Base-by-base conservation (phyloP, 169 alveolate genomes). In the Plasmodium vivax region DNA sequence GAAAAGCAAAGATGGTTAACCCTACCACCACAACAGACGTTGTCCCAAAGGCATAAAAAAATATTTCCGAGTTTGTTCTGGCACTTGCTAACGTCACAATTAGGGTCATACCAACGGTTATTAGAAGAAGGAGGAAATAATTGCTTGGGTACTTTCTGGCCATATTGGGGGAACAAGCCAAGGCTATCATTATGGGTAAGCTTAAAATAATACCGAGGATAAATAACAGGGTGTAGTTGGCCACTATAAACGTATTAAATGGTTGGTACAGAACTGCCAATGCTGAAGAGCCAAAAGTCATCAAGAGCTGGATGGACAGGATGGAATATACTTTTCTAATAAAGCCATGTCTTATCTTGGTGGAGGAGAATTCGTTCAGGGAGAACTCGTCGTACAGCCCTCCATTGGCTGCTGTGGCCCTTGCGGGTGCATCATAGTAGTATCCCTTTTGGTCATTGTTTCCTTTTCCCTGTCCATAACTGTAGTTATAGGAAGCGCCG, bases 301-400 rank as follows among this genome's bases (percentile, higher is more conserved):
- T 95, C 14, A 96, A 54, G 8, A 97, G 88, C 58, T 97, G 97
- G 12, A 96, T 80, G 23, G 97, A 92, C 19, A 97, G 95, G n/a
- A 97, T 95, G 47, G 95, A 80, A 84, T 97, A 97, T 16, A 97
- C 98, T 83, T 97, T 97, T 74, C 92, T 96, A 36, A 97, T 96
- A 85, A 97, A 97, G 34, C 95, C 98, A 93, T 97, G 98, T 51
- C 98, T 85, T n/a, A 96, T 83, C 71, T 96, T 95, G 74, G 96
- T 93, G 34, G 97, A 96, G 1, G 97, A 80, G 68, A 80, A 90
- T 81, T 90, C 94, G 38, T 90, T 90, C 14, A 90, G 84, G 16
- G 94, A 88, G 58, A 36, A 81, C 36, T 88, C 94, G 47, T 88
- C 94, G 43, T 79, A 88, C 2, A 88, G 43, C 80, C 94, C 94